A percentile compares a stretch with the other conserved stretches of the same genome.
phyloP scores from a whole-genome alignment of 768 basidiomycete species.

The Agrocybe chaxingu region DNA sequence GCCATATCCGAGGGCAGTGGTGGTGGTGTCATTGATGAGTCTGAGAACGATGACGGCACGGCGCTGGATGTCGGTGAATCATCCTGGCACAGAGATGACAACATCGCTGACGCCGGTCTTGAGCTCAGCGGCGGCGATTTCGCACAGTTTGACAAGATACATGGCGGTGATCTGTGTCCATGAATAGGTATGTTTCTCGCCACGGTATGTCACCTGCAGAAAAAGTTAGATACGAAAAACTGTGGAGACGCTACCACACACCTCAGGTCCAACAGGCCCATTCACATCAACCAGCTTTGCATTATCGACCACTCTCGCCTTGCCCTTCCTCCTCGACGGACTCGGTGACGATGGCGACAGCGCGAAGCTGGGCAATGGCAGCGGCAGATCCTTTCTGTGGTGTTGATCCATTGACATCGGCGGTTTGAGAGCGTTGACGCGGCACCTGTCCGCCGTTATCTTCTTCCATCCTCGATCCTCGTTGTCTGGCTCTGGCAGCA shows the following conservation, averaged over 20 bases:
- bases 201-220: conserved; percentile 80
- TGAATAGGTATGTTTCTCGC: conserved; percentile 76
- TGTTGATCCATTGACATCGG: neutral
- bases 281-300: conserved; percentile 81
- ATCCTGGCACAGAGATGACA: conserved; percentile 94
- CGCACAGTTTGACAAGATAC: conserved; percentile 88
- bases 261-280: conserved; percentile 84
- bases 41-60: conserved; percentile 85
- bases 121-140: conserved; percentile 82
- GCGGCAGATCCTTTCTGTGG: neutral
- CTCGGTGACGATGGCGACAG: neutral
- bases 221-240: conserved; percentile 1
- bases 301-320: conserved; percentile 32
- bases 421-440: neutral
- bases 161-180: conserved; percentile 90
- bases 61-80: conserved; percentile 94
- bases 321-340: conserved; percentile 13
- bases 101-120: conserved; percentile 86
- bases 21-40: conserved; percentile 96
- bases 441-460: conserved; percentile 10
- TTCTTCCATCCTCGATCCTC: neutral
- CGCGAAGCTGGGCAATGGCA: too few species aligned
- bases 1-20: conserved; percentile 94
- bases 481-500: too few species aligned
- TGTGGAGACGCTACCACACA: conserved; percentile 32